Conservation (phyloP, 441 rosid species). For the Gossypium schwendimanii region DNA sequence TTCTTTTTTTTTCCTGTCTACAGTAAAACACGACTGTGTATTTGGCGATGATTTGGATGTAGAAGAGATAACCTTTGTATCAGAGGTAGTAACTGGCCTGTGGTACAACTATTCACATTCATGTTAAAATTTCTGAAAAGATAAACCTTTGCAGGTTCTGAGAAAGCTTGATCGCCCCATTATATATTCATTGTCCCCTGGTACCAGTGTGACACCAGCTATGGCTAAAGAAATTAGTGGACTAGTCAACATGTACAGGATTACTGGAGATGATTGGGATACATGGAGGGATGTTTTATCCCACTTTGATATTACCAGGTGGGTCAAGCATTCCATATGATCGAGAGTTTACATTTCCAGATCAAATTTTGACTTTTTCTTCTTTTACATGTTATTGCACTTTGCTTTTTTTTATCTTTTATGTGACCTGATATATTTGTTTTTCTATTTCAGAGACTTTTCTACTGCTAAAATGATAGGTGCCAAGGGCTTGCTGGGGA, state of each 20-base stretch:
- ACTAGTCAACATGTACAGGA: constrained; percentile 77
- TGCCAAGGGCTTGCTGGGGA: constrained; percentile 52
- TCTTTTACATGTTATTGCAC: not conserved
- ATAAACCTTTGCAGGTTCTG: constrained; percentile 48
- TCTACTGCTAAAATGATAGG: constrained; percentile 62
- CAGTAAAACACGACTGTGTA: constrained; percentile 83
- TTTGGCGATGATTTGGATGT: constrained; percentile 76
- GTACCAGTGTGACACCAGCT: constrained; percentile 70
- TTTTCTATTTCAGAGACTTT: constrained; percentile 44
- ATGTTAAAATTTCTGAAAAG: constrained; percentile 8
- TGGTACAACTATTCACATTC: not conserved
- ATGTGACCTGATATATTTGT: constrained; percentile 8
- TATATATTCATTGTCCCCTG: constrained; percentile 84
- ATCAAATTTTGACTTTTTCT: constrained; percentile 7
- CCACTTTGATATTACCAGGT: constrained; percentile 85
- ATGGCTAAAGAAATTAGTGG: constrained; percentile 68
- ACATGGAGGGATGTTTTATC: constrained; percentile 67
- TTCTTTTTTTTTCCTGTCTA: constrained; percentile 7
- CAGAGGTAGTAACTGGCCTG: constrained; percentile 41
- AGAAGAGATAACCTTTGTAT: constrained; percentile 60
- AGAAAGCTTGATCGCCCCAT: constrained; percentile 55
- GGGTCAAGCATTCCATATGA: constrained; percentile 7
- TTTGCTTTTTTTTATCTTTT: constrained; percentile 9
- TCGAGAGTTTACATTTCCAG: not conserved
- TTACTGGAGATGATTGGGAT: constrained; percentile 95